These are phyloP conservation scores for Coelastrella sp. DNA, from an alignment of 139 green algal species.

Conservation along the genomic window DNA sequence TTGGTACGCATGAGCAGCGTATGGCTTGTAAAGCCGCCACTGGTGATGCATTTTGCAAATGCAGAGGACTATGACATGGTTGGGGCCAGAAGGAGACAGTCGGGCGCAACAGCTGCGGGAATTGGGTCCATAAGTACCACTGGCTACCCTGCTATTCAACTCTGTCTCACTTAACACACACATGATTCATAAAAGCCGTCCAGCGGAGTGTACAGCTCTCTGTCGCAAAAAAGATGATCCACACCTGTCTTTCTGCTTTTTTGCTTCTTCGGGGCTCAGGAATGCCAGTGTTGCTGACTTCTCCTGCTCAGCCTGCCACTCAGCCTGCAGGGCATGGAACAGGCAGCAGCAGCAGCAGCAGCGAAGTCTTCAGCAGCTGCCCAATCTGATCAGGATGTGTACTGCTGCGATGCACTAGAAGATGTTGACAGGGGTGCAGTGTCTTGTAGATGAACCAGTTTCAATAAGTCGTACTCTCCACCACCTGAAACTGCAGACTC, in stretches of 20 bases:
- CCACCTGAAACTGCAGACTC: too few relatives aligned
- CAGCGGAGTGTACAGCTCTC: too few relatives aligned
- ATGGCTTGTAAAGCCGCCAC: too few relatives aligned
- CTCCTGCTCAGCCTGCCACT: conserved; percentile 86
- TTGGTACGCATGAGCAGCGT: background rate
- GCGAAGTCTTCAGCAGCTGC: background rate
- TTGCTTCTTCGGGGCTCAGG: conserved; percentile 60
- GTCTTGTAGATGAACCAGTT: too few relatives aligned
- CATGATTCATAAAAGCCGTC: background rate
- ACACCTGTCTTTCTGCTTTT: conserved; percentile 66
- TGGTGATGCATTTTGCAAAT: background rate
- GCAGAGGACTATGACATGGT: background rate
- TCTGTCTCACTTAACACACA: background rate
- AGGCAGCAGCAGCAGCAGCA: conserved; percentile 21
- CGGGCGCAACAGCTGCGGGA: background rate
- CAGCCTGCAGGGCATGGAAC: conserved; percentile 59
- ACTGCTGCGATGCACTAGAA: background rate
- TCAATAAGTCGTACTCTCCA: too few relatives aligned
- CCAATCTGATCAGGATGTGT: background rate
- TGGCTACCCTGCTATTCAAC: background rate
- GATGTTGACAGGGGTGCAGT: too few relatives aligned
- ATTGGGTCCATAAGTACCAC: background rate
- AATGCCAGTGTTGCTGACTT: conserved; percentile 75
- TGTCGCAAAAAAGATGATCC: too few relatives aligned
- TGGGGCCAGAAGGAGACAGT: background rate